Percentiles rank a stretch among this genome's conserved stretches.
Evolutionary conservation across 2,329 filamentous ascomycete genomes (phyloP).

Genomic region (Sclerotinia trifoliorum): DNA sequence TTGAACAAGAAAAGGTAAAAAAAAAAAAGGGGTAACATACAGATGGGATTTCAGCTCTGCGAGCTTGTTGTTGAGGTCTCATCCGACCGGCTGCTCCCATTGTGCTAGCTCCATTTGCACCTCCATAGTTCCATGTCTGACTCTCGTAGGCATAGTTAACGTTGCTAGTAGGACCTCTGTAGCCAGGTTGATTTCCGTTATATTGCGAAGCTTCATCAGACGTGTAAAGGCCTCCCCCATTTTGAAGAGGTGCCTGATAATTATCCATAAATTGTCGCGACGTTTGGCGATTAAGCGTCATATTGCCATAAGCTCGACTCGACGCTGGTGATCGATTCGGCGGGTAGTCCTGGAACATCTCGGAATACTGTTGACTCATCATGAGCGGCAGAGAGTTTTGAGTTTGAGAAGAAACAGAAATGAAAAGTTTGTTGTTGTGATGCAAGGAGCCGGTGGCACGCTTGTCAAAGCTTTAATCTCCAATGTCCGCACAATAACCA

Average conservation of each 20-base stretch:
- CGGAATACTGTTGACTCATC: slow-evolving; percentile 56
- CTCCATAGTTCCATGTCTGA: slow-evolving; percentile 77
- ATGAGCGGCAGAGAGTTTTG: slow-evolving; percentile 29
- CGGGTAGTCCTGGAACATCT: slow-evolving; percentile 73
- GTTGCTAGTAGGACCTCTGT: slow-evolving; percentile 29
- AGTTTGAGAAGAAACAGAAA: slow-evolving; percentile 20
- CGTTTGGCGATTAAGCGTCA: slow-evolving; percentile 66
- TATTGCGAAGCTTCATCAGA: slow-evolving; percentile 61
- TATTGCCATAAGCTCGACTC: slow-evolving; percentile 62
- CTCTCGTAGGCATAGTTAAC: slow-evolving; percentile 63
- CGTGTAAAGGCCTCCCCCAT: slow-evolving; percentile 58
- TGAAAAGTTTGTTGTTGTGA: slow-evolving; percentile 31
- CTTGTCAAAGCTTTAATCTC: slow-evolving; percentile 30
- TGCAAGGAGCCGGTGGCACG: slow-evolving; percentile 40
- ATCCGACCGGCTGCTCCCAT: slow-evolving; percentile 62
- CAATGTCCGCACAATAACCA: slow-evolving; percentile 26
- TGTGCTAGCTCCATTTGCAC: slow-evolving; percentile 56
- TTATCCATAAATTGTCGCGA: slow-evolving; percentile 73
- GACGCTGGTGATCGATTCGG: slow-evolving; percentile 72
- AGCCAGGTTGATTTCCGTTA: slow-evolving; percentile 45
- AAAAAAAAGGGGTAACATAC: slow-evolving; percentile 56
- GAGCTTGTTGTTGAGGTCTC: slow-evolving; percentile 48
- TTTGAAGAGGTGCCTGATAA: slow-evolving; percentile 51
- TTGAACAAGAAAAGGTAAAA: neutral
- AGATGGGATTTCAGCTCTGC: slow-evolving; percentile 62